phyloP scores from a whole-genome alignment of 2,329 filamentous ascomycete genomes.

The Bipolaris cookei region DNA sequence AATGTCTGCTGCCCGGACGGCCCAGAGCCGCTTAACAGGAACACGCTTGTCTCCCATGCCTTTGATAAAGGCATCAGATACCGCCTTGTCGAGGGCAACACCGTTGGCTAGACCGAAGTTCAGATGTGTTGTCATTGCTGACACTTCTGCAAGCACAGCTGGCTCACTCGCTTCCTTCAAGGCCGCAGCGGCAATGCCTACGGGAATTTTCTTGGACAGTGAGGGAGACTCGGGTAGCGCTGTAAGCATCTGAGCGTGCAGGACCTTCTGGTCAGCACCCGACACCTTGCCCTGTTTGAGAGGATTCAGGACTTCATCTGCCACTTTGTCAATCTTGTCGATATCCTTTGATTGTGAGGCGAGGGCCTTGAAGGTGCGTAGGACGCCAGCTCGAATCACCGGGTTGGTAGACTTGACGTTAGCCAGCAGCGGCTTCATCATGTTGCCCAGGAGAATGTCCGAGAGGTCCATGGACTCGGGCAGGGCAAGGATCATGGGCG shows the following conservation, averaged over 20 bases:
- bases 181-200: slow-evolving; percentile 70
- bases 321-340: slow-evolving; percentile 68
- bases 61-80: slow-evolving; percentile 76
- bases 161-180: slow-evolving; percentile 88
- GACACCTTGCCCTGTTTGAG: slow-evolving; percentile 84
- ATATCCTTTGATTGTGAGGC: slow-evolving; percentile 66
- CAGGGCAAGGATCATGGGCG: slow-evolving; percentile 73
- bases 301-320: slow-evolving; percentile 78
- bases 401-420: slow-evolving; percentile 91
- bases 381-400: slow-evolving; percentile 74
- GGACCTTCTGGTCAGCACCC: slow-evolving; percentile 80
- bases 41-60: slow-evolving; percentile 86
- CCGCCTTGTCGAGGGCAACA: slow-evolving; percentile 67
- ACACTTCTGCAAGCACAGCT: slow-evolving; percentile 77
- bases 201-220: slow-evolving; percentile 70
- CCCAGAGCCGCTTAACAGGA: slow-evolving; percentile 78
- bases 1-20: slow-evolving; percentile 73
- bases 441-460: slow-evolving; percentile 69
- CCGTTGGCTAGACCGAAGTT: slow-evolving; percentile 67
- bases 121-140: slow-evolving; percentile 71
- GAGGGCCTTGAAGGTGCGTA: slow-evolving; percentile 75
- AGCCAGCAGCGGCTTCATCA: slow-evolving; percentile 86
- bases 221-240: slow-evolving; percentile 59
- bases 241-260: slow-evolving; percentile 81
- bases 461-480: slow-evolving; percentile 78